Evolutionary conservation across 2,329 filamentous ascomycete species (phyloP), one percentile per base, ranked within the genome.

Genomic region (Colletotrichum sp.): DNA sequence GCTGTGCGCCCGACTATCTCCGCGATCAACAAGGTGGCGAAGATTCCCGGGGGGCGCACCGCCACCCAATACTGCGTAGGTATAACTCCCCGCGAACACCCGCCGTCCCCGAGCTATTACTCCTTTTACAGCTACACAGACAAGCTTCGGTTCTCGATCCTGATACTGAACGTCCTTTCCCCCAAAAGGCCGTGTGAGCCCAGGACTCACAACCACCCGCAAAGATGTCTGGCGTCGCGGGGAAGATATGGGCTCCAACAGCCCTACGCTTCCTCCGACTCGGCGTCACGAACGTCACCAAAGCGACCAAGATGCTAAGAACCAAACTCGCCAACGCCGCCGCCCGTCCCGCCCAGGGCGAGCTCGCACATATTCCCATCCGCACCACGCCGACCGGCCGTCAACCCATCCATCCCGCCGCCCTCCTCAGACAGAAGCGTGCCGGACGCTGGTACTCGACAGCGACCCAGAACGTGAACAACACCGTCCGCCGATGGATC

Each of bases 201-300:
- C 24, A 72, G 34, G 64, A 65, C 64, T 74, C 71, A 65, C 70
- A 67, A 24, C 80, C 77, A 78, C 80, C 77, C 74, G 77, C 79
- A 83, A 88, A 79, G 78, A 92, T 92, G 90, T 87, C 87, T 85
- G 88, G 89, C 82, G 83, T 85, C 82, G 83, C 85, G 82, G 89
- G 89, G 87, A 89, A 89, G 85, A 86, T 91, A 83, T 91, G 88
- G 90, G 90, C 88, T 81, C 89, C 90, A 75, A 86, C 87, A 82
- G 88, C 89, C 85, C 84, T 91, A 82, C 89, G 89, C 83, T 84
- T 90, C 80, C 85, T 91, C 80, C 88, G 89, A 81, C 86, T 86
- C 79, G 88, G 90, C 82, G 85, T 89, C 82, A 84, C 85, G 64
- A 89, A 88, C 82, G 85, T 89, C 81, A 84, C 85, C 66, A 89